Percentiles rank a stretch among this genome's conserved stretches.
These are phyloP conservation scores for Clitoria ternatea DNA, from an alignment of 306 rosid species.

Conservation along the genomic window DNA sequence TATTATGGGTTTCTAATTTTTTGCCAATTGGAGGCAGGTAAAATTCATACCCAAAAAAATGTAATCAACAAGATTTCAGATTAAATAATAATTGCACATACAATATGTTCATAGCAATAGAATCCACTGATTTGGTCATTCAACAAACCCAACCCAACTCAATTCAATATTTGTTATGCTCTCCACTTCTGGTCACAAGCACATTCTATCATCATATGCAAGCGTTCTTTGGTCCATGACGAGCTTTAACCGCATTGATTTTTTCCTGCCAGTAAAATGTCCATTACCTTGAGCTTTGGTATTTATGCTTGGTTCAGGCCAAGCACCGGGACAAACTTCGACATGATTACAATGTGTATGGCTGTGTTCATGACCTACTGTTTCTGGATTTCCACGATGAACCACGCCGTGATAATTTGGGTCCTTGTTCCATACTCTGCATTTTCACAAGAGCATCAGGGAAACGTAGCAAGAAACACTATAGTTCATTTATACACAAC, in stretches of 20 bases:
- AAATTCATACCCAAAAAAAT: neutral
- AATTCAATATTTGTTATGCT: neutral
- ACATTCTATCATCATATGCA: neutral
- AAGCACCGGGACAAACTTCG: constrained; percentile 3
- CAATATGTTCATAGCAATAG: neutral
- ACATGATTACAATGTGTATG: neutral
- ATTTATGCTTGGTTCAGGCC: neutral
- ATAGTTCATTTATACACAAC: neutral
- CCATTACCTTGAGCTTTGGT: neutral
- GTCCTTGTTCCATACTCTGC: constrained; percentile 45
- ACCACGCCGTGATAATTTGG: constrained; percentile 41
- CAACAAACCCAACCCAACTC: neutral
- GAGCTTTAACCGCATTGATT: neutral
- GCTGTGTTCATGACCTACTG: constrained; percentile 41
- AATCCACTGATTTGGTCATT: neutral
- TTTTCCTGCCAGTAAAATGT: neutral
- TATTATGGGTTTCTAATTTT: neutral
- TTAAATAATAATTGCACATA: neutral
- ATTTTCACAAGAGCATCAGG: constrained; percentile 12
- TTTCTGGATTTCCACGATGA: constrained; percentile 38
- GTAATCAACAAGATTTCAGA: neutral
- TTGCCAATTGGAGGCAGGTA: neutral
- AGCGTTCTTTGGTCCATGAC: neutral
- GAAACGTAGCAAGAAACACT: neutral
- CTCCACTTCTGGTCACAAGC: neutral